A percentile compares a stretch with the other conserved stretches of the same genome.
Evolutionary conservation across 2,329 filamentous ascomycete species (phyloP).

Genomic region (Chaetomiaceae sp.): DNA sequence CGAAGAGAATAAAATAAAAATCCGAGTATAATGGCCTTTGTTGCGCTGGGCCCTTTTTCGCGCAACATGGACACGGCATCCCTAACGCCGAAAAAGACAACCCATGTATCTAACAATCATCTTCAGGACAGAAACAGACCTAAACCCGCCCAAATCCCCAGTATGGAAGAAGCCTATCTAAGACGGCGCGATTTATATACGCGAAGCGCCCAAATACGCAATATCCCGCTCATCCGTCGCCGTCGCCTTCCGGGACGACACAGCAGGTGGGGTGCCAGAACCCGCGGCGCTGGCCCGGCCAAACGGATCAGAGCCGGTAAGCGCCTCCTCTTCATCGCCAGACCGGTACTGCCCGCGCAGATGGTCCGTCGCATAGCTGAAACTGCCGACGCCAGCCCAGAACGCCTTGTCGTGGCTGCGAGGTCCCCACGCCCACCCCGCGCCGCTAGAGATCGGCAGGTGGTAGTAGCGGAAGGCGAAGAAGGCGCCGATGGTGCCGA

Average conservation of each 20-base stretch:
- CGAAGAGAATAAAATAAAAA: not conserved
- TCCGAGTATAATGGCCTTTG: not conserved
- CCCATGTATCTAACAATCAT: not conserved
- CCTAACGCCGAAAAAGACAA: slow-evolving; percentile 11
- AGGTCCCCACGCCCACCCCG: slow-evolving; percentile 86
- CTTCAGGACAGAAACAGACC: not conserved
- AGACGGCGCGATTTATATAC: not conserved
- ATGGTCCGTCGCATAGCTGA: slow-evolving; percentile 50
- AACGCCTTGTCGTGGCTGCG: slow-evolving; percentile 70
- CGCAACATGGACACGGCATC: not conserved
- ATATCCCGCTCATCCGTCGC: slow-evolving; percentile 8
- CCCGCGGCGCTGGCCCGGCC: slow-evolving; percentile 17
- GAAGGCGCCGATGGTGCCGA: slow-evolving; percentile 67
- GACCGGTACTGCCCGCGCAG: slow-evolving; percentile 26
- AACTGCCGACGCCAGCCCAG: slow-evolving; percentile 66
- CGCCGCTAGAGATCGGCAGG: slow-evolving; percentile 69
- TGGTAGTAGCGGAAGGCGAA: slow-evolving; percentile 85
- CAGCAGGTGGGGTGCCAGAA: not conserved
- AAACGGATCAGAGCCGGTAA: slow-evolving; percentile 10
- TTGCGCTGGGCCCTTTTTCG: not conserved
- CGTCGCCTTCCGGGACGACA: slow-evolving; percentile 11
- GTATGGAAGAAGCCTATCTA: not conserved
- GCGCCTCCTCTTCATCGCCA: slow-evolving; percentile 32
- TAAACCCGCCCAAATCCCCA: not conserved
- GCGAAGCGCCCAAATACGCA: slow-evolving; percentile 12